Conservation (phyloP, 1,139 yeast genomes). For the Entelexis sorbosivorans region DNA sequence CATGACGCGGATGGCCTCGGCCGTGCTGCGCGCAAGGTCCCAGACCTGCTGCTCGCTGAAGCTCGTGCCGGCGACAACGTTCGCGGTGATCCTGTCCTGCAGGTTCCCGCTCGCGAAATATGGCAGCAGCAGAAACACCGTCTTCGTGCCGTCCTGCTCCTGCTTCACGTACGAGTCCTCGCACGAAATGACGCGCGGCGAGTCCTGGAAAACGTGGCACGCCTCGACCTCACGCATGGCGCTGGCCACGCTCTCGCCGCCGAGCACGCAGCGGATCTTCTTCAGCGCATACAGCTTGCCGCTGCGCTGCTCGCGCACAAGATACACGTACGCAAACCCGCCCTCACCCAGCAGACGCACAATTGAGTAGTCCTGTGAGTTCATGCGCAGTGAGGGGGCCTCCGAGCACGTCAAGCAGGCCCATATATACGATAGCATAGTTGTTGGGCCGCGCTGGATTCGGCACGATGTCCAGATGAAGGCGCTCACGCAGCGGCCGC, state of each 20-base stretch:
- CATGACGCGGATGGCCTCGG: slow-evolving; percentile 65
- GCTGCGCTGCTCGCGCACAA: slow-evolving; percentile 45
- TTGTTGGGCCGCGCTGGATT: background rate
- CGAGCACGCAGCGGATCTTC: slow-evolving; percentile 80
- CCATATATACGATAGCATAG: slow-evolving; percentile 26
- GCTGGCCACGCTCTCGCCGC: slow-evolving; percentile 56
- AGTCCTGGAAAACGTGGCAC: slow-evolving; percentile 54
- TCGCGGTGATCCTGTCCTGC: slow-evolving; percentile 62
- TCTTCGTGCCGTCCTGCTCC: slow-evolving; percentile 68
- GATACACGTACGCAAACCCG: slow-evolving; percentile 79
- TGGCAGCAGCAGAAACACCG: slow-evolving; percentile 69
- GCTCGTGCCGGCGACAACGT: slow-evolving; percentile 44
- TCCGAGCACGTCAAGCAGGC: slow-evolving; percentile 34
- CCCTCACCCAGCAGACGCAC: slow-evolving; percentile 74
- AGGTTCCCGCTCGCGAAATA: slow-evolving; percentile 60
- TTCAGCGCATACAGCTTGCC: slow-evolving; percentile 60
- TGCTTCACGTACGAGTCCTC: slow-evolving; percentile 61
- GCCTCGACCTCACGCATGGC: slow-evolving; percentile 71
- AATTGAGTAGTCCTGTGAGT: slow-evolving; percentile 36
- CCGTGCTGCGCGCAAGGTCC: slow-evolving; percentile 52
- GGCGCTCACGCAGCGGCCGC: background rate
- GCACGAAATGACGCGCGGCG: slow-evolving; percentile 54
- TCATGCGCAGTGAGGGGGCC: slow-evolving; percentile 30
- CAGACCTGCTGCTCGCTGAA: slow-evolving; percentile 56
- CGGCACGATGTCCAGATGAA: background rate